Conservation (phyloP, 306 rosid genomes). For the Cyclanthera cordifolia region DNA sequence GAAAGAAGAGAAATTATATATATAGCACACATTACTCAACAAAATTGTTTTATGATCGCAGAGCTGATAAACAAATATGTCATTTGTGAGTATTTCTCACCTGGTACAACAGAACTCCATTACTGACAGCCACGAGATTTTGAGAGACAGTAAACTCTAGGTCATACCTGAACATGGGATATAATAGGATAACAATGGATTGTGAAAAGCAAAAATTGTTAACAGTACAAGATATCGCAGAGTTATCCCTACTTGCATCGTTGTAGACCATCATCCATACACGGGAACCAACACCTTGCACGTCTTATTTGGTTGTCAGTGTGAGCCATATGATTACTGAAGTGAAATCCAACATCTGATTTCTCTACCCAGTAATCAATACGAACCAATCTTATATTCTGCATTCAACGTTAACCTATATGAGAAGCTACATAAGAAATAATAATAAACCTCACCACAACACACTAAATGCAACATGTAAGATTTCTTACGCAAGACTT, state of each 20-base stretch:
- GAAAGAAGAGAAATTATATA: background rate
- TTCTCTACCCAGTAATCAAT: constrained; percentile 86
- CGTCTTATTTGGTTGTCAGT: constrained; percentile 85
- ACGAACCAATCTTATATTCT: constrained; percentile 80
- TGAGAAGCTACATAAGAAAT: constrained; percentile 46
- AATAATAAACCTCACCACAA: constrained; percentile 35
- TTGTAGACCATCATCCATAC: constrained; percentile 74
- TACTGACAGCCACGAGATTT: constrained; percentile 79
- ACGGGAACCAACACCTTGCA: constrained; percentile 96
- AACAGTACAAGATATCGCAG: background rate
- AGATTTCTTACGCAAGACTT: background rate
- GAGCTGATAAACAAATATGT: background rate
- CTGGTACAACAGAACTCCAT: constrained; percentile 81
- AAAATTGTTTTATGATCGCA: background rate
- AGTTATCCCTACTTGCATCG: constrained; percentile 54
- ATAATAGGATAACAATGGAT: background rate
- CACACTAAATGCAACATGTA: background rate
- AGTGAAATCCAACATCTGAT: constrained; percentile 66
- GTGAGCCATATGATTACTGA: constrained; percentile 45
- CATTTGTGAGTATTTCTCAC: constrained; percentile 28
- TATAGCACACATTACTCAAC: background rate
- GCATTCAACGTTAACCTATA: constrained; percentile 65
- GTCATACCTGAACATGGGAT: constrained; percentile 58
- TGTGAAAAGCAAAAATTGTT: background rate
- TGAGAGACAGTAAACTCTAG: constrained; percentile 89